Base-by-base conservation (phyloP, 768 basidiomycete species). In the Serendipita sp. region DNA sequence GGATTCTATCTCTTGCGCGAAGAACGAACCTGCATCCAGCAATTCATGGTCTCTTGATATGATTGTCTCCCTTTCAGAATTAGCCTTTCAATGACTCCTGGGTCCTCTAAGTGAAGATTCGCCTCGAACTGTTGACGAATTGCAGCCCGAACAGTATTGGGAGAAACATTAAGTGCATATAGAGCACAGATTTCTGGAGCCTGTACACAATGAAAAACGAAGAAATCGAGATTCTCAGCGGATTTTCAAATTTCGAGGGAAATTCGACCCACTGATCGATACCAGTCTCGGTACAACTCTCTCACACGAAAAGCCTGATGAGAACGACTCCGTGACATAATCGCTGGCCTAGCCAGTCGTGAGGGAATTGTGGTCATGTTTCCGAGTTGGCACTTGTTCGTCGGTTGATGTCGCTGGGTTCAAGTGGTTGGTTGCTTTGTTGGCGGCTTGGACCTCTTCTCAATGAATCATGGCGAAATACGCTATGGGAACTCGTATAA, bases 11-110 rank as follows among this genome's bases (percentile, higher is more conserved):
- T 16, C 18, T 27, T 62, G 13, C 27, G 60, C 4, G 4, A 48
- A 60, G 8, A 31, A 16, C 27, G 36, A 15, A 44, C 80, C 77
- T 89, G 87, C 71, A 93, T 93, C 93, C 93, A 97, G 69, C 81
- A 82, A 72, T 97, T 97, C 79, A 96, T 78, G 62, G 87, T 86
- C 79, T 97, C 95, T 78, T 98, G 95, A 71, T 84, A 90, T 68
- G 97, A 92, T 75, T 84, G 87, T 67, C 83, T 78, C 62, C 82
- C 79, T 78, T 97, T 97, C 71, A 87, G 80, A 44, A 96, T 71
- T 69, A 97, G 78, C 50, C 95, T 76, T 72, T 99, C 92, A 72
- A 98, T 83, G 27, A 87, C 83, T 64, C 84, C 82, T 31, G 81
- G 75, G 76, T 98, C 91, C 50, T 85, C 83, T 44, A 96, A 83